Conservation (phyloP, 768 basidiomycete species). For the Pluteus cervinus region DNA sequence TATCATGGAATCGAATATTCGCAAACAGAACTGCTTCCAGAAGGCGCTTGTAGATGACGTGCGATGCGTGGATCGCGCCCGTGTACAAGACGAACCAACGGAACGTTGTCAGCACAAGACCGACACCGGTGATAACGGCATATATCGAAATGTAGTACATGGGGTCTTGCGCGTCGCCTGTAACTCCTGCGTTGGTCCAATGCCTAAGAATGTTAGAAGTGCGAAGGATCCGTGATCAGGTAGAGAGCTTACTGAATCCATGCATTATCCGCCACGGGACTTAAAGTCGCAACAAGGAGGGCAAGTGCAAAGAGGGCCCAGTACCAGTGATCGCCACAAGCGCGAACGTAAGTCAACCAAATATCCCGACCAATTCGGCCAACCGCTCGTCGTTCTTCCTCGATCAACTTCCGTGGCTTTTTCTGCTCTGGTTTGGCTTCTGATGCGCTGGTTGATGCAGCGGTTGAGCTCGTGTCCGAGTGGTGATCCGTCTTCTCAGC, state of each 20-base stretch:
- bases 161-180: constrained; percentile 31
- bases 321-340: constrained; percentile 39
- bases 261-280: constrained; percentile 57
- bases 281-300: constrained; percentile 44
- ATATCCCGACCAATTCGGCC: constrained; percentile 53
- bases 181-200: constrained; percentile 45
- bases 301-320: constrained; percentile 44
- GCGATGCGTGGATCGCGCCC: constrained; percentile 71
- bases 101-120: constrained; percentile 38
- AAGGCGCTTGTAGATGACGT: constrained; percentile 64
- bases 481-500: constrained; percentile 46
- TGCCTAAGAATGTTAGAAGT: constrained; percentile 16
- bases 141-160: constrained; percentile 63
- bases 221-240: neutral
- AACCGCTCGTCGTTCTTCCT: constrained; percentile 63
- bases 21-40: constrained; percentile 81
- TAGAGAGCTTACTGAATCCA: constrained; percentile 41
- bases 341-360: constrained; percentile 40
- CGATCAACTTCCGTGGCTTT: constrained; percentile 70
- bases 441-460: constrained; percentile 24
- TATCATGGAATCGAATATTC: constrained; percentile 90
- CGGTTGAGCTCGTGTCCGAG: constrained; percentile 30
- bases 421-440: constrained; percentile 26
- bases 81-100: constrained; percentile 62
- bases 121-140: constrained; percentile 36